Base-by-base conservation (phyloP, 257 asterid species). In the Leptodermis oblonga region DNA sequence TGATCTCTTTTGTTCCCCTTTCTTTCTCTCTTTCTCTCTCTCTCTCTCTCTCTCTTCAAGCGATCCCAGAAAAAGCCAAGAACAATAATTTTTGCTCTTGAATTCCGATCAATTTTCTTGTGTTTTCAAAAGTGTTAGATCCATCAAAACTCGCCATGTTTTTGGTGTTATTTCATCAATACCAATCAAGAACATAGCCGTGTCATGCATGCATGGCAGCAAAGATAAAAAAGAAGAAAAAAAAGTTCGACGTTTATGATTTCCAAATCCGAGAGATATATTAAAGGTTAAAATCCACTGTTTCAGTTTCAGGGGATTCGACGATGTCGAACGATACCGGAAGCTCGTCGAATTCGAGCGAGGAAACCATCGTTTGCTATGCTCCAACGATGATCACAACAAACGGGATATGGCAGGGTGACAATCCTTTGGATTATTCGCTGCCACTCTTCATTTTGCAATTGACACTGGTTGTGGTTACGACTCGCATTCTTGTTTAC, bases 371-470 rank as follows among this genome's bases (percentile, higher is more conserved):
- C 25, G 95, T 90, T 68, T 93, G 99, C 80, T 94, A 94, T 52
- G 91, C 99, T 20, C 97, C 99, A 34, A 94, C 96, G 0, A 91
- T 94, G 99, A 86, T 94, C 42, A 84, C 96, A 4, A 91, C 97
- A 28, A 87, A 85, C 23, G 99, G 99, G 0, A 84, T 94, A 2
- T 94, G 99, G 96, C 96, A 87, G 55, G 99, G 99, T 2, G 97
- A 94, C 73, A 88, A 91, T 79, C 99, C 99, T 8, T 77, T 94
- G 74, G 95, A 94, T 77, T 94, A 94, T 72, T 89, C 99, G 0
- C 70, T 94, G 43, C 99, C 99, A 25, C 93, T 94, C 63, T 94
- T 94, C 82, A 87, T 91, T 26, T 51, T 94, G 77, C 99, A 94
- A 65, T 75, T 94, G 54, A 84, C 94, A 0, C 74, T 94, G 54